Evolutionary conservation across 768 basidiomycete genomes (phyloP).

Genomic region (Mycena albidolilacea): DNA sequence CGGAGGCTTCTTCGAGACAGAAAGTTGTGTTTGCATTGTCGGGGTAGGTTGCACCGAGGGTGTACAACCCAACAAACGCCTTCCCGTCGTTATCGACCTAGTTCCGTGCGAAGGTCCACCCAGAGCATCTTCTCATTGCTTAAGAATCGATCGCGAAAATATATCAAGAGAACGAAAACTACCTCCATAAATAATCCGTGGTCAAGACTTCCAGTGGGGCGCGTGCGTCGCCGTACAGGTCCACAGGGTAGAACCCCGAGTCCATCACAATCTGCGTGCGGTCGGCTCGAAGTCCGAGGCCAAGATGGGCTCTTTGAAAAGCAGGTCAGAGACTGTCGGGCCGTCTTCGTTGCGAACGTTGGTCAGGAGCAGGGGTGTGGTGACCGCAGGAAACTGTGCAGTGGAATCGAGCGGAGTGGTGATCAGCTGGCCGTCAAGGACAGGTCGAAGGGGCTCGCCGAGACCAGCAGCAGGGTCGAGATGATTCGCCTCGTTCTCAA

Average conservation of each 20-base stretch:
- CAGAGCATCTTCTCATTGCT: conserved; percentile 58
- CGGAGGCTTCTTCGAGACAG: conserved; percentile 68
- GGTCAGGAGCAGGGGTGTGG: conserved; percentile 79
- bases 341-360: conserved; percentile 82
- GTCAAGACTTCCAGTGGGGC: conserved; percentile 69
- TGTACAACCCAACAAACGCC: conserved; percentile 76
- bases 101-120: conserved; percentile 78
- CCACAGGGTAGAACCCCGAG: conserved; percentile 61
- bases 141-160: background rate
- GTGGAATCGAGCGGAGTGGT: conserved; percentile 76
- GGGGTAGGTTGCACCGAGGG: conserved; percentile 79
- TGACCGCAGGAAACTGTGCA: conserved; percentile 69
- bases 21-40: conserved; percentile 68
- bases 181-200: conserved; percentile 78
- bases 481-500: conserved; percentile 57
- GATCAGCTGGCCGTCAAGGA: conserved; percentile 74
- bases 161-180: too few relatives aligned
- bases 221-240: conserved; percentile 58
- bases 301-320: conserved; percentile 47
- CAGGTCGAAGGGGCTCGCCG: conserved; percentile 76
- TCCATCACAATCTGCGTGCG: conserved; percentile 61
- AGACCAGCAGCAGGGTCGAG: conserved; percentile 69
- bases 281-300: conserved; percentile 64
- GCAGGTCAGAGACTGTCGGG: conserved; percentile 64
- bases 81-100: conserved; percentile 75